Percentiles rank a stretch among this genome's conserved stretches.
These are phyloP conservation scores for Hanseniaspora pseudoguilliermondii DNA, from an alignment of 805 yeast species.

Conservation along the genomic window DNA sequence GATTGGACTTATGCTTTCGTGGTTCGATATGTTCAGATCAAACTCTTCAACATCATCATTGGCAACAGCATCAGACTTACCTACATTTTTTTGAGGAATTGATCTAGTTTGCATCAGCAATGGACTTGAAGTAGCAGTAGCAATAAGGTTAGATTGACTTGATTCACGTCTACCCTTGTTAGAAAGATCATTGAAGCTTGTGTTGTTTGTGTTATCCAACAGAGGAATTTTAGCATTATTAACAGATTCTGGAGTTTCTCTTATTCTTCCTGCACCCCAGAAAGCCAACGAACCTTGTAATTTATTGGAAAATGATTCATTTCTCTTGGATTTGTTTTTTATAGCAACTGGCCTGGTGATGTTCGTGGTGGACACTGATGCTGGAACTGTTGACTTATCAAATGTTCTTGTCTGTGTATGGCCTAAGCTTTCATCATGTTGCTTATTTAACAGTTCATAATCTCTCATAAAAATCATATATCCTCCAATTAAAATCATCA, in stretches of 20 bases:
- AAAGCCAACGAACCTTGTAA: slow-evolving; percentile 21
- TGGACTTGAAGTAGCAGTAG: neutral
- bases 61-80: neutral
- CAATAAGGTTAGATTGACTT: neutral
- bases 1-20: neutral
- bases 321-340: slow-evolving; percentile 13
- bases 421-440: neutral
- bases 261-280: slow-evolving; percentile 22
- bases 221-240: neutral
- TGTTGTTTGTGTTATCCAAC: neutral
- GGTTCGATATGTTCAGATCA: neutral
- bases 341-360: slow-evolving; percentile 17
- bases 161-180: neutral
- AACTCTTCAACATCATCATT: slow-evolving; percentile 1
- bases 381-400: neutral
- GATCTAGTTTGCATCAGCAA: neutral
- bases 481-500: slow-evolving; percentile 25
- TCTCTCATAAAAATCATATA: slow-evolving; percentile 4
- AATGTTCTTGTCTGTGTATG: neutral
- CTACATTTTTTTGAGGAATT: neutral
- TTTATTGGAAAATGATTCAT: slow-evolving; percentile 21
- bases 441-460: neutral
- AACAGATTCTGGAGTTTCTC: slow-evolving; percentile 11
- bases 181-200: neutral
- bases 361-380: neutral